Evolutionary conservation across 2,329 filamentous ascomycete species (phyloP).

Genomic region (Mollisia scopiformis): DNA sequence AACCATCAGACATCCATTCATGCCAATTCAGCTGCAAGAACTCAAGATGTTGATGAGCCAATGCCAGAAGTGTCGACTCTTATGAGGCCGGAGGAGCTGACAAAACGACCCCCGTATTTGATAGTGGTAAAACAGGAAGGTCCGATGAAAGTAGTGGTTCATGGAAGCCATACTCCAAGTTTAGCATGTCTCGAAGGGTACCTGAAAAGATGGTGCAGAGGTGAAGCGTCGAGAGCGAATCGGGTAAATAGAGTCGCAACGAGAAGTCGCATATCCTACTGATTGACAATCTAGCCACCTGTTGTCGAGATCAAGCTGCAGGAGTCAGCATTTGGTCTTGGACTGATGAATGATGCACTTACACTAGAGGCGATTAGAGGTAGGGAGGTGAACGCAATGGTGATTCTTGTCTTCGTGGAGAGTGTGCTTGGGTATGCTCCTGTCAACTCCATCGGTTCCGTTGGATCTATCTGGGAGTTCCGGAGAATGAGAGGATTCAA

Average conservation of each 20-base stretch:
- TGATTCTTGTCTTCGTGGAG: conserved; percentile 50
- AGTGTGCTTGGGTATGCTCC: conserved; percentile 49
- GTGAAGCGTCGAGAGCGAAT: conserved; percentile 43
- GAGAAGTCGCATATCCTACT: conserved; percentile 3
- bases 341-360: conserved; percentile 47
- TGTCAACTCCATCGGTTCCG: conserved; percentile 37
- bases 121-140: conserved; percentile 42
- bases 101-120: conserved; percentile 51
- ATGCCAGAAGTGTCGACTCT: conserved; percentile 46
- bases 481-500: conserved; percentile 28
- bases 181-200: conserved; percentile 50
- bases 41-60: conserved; percentile 31
- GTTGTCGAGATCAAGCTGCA: conserved; percentile 45
- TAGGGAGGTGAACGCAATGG: conserved; percentile 44
- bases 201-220: conserved; percentile 49
- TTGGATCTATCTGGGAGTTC: conserved; percentile 38
- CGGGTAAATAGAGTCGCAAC: conserved; percentile 33
- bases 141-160: conserved; percentile 42
- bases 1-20: conserved; percentile 27
- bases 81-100: conserved; percentile 50
- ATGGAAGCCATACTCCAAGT: conserved; percentile 51
- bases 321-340: conserved; percentile 49
- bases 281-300: conserved; percentile 40
- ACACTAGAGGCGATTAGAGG: conserved; percentile 41
- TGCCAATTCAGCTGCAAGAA: conserved; percentile 37